These are phyloP conservation scores for Paecilomyces niveus DNA, from an alignment of 2,329 filamentous ascomycete genomes.

Conservation along the genomic window DNA sequence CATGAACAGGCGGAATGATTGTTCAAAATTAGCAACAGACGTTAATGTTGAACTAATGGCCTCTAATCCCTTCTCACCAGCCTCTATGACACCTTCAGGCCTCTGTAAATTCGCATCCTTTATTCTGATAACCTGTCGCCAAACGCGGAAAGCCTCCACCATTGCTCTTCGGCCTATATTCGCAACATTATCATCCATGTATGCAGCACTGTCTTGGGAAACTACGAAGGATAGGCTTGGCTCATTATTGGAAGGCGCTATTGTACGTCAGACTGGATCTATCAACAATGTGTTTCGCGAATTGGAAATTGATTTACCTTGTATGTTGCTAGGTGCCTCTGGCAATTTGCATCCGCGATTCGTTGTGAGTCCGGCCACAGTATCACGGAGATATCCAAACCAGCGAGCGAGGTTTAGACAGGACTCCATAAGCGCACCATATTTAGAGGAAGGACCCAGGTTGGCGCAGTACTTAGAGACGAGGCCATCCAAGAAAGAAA, in stretches of 20 bases:
- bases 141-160: constrained; percentile 10
- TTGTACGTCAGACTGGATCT: background rate
- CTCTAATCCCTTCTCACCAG: background rate
- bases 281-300: background rate
- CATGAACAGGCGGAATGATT: background rate
- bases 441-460: constrained; percentile 12
- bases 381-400: constrained; percentile 18
- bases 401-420: constrained; percentile 14
- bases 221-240: background rate
- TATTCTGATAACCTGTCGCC: constrained; percentile 11
- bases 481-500: background rate
- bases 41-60: background rate
- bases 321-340: constrained; percentile 1
- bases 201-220: background rate
- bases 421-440: constrained; percentile 11
- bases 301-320: background rate
- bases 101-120: background rate
- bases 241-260: background rate
- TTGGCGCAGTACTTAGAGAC: constrained; percentile 12
- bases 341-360: constrained; percentile 11
- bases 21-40: background rate
- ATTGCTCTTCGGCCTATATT: constrained; percentile 8
- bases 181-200: constrained; percentile 5
- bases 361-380: constrained; percentile 13
- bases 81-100: background rate